Evolutionary conservation across 345 rosid genomes (phyloP), one percentile per base, ranked within the genome.

Genomic region (Gossypioides kirkii): DNA sequence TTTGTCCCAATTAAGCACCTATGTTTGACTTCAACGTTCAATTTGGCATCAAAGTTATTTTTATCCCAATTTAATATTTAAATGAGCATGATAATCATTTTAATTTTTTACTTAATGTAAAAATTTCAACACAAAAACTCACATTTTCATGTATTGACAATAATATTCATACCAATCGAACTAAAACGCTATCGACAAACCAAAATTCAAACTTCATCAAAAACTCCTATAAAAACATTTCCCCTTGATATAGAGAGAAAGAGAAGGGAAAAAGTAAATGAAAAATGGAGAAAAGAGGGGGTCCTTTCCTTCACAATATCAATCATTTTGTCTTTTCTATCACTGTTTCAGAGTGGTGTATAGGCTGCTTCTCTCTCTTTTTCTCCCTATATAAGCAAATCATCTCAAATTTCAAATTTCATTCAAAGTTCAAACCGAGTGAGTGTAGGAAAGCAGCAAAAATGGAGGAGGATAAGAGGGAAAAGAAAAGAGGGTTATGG

Each of bases 401-500:
- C 0, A 32, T 32, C 38, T 32, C 38, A 5, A 32, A 32, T 32
- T 32, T 32, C 38, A 20, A 2, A 55, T 9, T 1, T 55, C 61
- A 23, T 22, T 22, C 61, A 1, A 17, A 22, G 6, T 55, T 55
- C 2, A 20, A 1, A 20, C 28, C 42, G 32, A 13, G 54, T 12
- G n/a, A 65, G 17, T 1, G 23, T 2, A 0, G 9, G 4, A 58
- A 55, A n/a, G 1, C 1, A 58, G 0, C 1, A 20, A 54, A 3
- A 54, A 59, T 59, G 63, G 63, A 59, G 17, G 23, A 59, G 12
- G 5, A 25, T 59, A 46, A 45, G 16, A 46, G 14, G 2, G 16
- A 45, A 9, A 13, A 45, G 9, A 65, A 65, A 66, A 13, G 70
- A 79, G 98, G 94, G 1, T 72, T 92, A 74, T 92, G 96, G 98